Base-by-base conservation (phyloP, 371 early-diverging fungal species). In the Mortierella sp. region DNA sequence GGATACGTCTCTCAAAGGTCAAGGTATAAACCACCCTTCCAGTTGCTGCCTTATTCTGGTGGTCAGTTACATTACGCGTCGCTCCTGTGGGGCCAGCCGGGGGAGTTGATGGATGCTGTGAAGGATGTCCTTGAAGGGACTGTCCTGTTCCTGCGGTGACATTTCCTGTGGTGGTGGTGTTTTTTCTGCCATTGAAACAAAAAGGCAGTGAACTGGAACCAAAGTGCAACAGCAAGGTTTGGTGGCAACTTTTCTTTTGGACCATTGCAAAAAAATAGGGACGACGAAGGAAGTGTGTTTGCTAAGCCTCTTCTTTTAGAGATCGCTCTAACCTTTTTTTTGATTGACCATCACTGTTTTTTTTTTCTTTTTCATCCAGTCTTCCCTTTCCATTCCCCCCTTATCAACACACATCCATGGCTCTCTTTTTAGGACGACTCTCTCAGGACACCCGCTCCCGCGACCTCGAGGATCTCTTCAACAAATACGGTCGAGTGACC, bases 401-500 rank as follows among this genome's bases (percentile, higher is more conserved):
- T 21, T 44, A 49, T 60, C 70, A 48, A 32, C 35, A 32, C 54
- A 71, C 68, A 38, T 41, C 68, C 68, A 83, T 84, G 79, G 88
- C 91, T 63, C 88, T 94, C 38, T 94, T 91, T 74, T 88, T 94
- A 79, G 95, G 94, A n/a, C 90, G 91, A 84, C 89, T 94, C 46
- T 91, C 93, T n/a, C 83, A 87, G 55, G 89, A 92, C 79, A 90
- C 91, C 60, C 87, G 89, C 38, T 89, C 92, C 44, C 89, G 93
- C 83, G 95, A 95, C 76, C 88, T 95, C 71, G 94, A 95, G 86
- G 90, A 90, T 70, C 88, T 93, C 55, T 95, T 95, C 80, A 86
- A 89, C 81, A 93, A 93, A 60, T 95, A 92, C 74, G 95, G 95
- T 60, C 89, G 92, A 76, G 93, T 95, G 80, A 90, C 90, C 79